phyloP scores from a whole-genome alignment of 768 basidiomycete genomes.

The Mrakia frigida region DNA sequence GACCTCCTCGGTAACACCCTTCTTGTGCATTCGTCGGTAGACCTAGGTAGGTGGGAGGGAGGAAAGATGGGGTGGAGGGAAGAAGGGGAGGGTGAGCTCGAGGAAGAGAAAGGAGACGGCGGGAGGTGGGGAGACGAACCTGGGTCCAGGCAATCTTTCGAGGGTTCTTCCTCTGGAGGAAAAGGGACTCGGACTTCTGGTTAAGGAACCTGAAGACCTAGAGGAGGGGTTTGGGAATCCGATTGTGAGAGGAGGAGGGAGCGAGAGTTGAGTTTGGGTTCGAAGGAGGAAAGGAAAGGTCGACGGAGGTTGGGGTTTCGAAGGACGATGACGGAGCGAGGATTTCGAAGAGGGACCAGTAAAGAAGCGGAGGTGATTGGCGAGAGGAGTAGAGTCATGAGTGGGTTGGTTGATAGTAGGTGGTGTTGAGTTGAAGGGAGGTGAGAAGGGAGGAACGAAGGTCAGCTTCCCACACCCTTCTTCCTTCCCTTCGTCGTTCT shows the following conservation, averaged over 20 bases:
- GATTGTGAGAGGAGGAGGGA: too few species aligned
- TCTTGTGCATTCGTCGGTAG: conserved; percentile 98
- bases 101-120: too few species aligned
- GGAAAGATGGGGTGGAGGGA: not conserved
- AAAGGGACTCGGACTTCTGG: conserved; percentile 92
- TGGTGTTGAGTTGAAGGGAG: not conserved
- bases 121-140: not conserved
- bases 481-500: not conserved
- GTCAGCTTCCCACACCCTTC: conserved; percentile 4
- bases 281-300: not conserved
- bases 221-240: not conserved
- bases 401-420: not conserved
- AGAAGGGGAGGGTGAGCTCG: not conserved
- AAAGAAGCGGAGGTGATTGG: not conserved
- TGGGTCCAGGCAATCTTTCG: conserved; percentile 98
- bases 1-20: conserved; percentile 98
- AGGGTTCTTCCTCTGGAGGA: conserved; percentile 99
- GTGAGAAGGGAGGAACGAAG: not conserved
- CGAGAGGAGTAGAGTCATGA: not conserved
- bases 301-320: not conserved
- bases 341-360: not conserved
- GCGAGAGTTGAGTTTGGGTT: not conserved
- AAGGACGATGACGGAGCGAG: not conserved
- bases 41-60: conserved; percentile 45
- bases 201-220: conserved; percentile 92